These are phyloP conservation scores for Lizonia empirigonia DNA, from an alignment of 2,329 filamentous ascomycete species.

Conservation along the genomic window DNA sequence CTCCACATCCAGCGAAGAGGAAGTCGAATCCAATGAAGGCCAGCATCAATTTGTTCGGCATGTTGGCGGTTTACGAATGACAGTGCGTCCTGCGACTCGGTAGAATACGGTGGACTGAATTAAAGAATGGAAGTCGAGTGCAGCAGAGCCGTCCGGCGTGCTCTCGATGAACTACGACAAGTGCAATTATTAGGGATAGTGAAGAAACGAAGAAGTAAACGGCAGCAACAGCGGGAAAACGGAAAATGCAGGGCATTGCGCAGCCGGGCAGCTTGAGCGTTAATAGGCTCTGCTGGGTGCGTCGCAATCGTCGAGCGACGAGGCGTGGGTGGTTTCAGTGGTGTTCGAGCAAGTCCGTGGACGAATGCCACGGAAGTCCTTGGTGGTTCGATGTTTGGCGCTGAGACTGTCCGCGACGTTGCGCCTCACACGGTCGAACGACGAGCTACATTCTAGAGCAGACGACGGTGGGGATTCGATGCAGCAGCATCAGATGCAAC, in stretches of 20 bases:
- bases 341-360: conserved; percentile 36
- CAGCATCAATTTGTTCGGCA: conserved; percentile 60
- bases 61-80: conserved; percentile 40
- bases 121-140: conserved; percentile 43
- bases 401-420: conserved; percentile 26
- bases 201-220: conserved; percentile 36
- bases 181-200: conserved; percentile 39
- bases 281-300: conserved; percentile 40
- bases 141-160: conserved; percentile 48
- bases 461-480: neutral
- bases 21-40: conserved; percentile 58
- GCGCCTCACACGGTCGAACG: conserved; percentile 3
- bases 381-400: conserved; percentile 37
- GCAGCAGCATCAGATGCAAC: neutral
- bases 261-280: conserved; percentile 38
- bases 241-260: conserved; percentile 33
- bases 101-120: conserved; percentile 2
- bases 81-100: conserved; percentile 20
- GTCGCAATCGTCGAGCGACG: conserved; percentile 40
- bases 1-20: conserved; percentile 59
- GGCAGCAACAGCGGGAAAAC: conserved; percentile 31
- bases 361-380: conserved; percentile 31
- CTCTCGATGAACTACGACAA: conserved; percentile 41
- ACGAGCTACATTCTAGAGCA: neutral
- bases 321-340: conserved; percentile 44